Percentiles rank a stretch among this genome's conserved stretches.
Evolutionary conservation across 495 filamentous ascomycete species (phyloP).

Genomic region (Talaromyces wortmannii): DNA sequence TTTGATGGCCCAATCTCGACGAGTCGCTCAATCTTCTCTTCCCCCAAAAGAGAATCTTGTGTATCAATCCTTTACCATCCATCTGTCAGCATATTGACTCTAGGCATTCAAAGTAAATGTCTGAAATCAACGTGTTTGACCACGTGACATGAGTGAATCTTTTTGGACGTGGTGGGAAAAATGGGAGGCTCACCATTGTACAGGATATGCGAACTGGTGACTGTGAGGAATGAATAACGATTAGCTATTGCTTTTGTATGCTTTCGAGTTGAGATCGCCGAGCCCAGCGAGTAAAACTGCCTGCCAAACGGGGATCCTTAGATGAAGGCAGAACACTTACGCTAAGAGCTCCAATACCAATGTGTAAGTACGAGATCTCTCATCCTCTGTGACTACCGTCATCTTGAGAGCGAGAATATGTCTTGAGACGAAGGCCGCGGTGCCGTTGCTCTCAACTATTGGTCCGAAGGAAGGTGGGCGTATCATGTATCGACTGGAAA

Average conservation of each 20-base stretch:
- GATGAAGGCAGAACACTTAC: slow-evolving; percentile 23
- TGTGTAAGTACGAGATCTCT: slow-evolving; percentile 96
- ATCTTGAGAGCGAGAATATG: background rate
- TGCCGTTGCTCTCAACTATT: background rate
- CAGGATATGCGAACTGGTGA: slow-evolving; percentile 6
- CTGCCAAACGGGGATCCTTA: background rate
- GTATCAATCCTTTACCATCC: slow-evolving; percentile 4
- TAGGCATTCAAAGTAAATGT: background rate
- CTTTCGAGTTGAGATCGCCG: too few relatives aligned
- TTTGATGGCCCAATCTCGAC: slow-evolving; percentile 9
- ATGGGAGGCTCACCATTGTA: background rate
- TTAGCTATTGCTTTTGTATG: too few relatives aligned
- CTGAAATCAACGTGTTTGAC: too few relatives aligned
- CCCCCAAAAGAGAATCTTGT: slow-evolving; percentile 6
- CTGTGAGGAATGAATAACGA: background rate
- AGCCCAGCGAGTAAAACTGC: too few relatives aligned
- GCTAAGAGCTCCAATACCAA: slow-evolving; percentile 96
- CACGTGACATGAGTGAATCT: background rate
- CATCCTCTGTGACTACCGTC: slow-evolving; percentile 93
- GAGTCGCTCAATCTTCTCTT: slow-evolving; percentile 4
- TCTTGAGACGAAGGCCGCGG: background rate
- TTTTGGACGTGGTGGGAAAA: background rate
- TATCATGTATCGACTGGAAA: too few relatives aligned
- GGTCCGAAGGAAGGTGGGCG: background rate
- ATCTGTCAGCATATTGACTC: background rate